Evolutionary conservation across 108 stramenopile species (phyloP).

Genomic region (Fistulifera pelliculosa): DNA sequence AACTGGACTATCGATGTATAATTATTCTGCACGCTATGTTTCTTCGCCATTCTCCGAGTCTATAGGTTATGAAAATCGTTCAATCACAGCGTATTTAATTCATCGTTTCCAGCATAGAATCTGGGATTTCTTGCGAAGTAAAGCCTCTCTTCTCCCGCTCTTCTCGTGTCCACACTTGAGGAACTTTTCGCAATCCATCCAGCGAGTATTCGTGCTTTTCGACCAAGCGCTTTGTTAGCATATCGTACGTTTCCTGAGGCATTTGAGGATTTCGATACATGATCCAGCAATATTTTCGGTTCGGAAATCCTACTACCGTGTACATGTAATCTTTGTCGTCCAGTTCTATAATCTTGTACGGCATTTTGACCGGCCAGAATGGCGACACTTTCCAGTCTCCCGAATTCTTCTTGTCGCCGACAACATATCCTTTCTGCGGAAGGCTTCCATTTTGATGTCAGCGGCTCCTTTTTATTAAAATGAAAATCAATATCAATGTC

Average conservation of each 20-base stretch:
- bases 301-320: slow-evolving; percentile 42
- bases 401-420: slow-evolving; percentile 29
- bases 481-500: slow-evolving; percentile 54
- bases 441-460: slow-evolving; percentile 28
- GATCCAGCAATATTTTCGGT: slow-evolving; percentile 49
- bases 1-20: too few species aligned
- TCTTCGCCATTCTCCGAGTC: too few species aligned
- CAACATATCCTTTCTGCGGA: slow-evolving; percentile 50
- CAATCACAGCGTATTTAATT: too few species aligned
- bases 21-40: too few species aligned
- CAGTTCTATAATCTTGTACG: slow-evolving; percentile 43
- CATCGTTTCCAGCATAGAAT: slow-evolving; percentile 16
- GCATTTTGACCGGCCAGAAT: slow-evolving; percentile 50
- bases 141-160: slow-evolving; percentile 37
- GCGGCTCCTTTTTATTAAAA: slow-evolving; percentile 35
- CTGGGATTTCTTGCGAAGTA: slow-evolving; percentile 30
- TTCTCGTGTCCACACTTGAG: slow-evolving; percentile 44
- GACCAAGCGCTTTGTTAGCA: slow-evolving; percentile 19
- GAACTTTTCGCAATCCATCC: slow-evolving; percentile 44
- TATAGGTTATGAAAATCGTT: too few species aligned
- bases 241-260: slow-evolving; percentile 24
- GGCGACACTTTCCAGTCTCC: slow-evolving; percentile 43
- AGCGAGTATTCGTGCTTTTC: slow-evolving; percentile 45
- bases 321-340: slow-evolving; percentile 38
- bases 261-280: slow-evolving; percentile 42